Percentiles rank a stretch among this genome's conserved stretches.
Evolutionary conservation across 495 filamentous ascomycete genomes (phyloP).

Genomic region (Penicillium turbatum): DNA sequence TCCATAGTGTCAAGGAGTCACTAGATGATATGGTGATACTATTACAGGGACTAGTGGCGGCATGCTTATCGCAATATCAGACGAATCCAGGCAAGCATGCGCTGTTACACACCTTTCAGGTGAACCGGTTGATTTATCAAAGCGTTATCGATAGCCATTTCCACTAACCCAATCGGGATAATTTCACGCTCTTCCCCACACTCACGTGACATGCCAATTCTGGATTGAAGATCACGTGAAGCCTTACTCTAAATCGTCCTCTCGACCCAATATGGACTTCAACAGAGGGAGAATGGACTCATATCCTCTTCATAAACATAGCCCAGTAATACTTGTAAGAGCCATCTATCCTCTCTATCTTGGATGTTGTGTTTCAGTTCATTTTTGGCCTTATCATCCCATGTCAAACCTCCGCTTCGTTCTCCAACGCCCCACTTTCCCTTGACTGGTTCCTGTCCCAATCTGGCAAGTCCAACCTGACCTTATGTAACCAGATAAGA

Average conservation of each 20-base stretch:
- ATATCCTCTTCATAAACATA: too few relatives aligned
- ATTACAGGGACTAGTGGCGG: not conserved
- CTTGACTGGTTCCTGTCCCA: slow-evolving; percentile 5
- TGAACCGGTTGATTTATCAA: not conserved
- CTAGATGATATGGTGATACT: not conserved
- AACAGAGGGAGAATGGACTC: too few relatives aligned
- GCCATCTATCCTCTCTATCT: not conserved
- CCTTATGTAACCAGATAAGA: slow-evolving; percentile 15
- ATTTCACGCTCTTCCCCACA: not conserved
- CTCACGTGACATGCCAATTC: not conserved
- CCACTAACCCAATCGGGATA: not conserved
- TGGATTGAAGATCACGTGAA: not conserved
- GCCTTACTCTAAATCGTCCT: not conserved
- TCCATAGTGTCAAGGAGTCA: slow-evolving; percentile 13
- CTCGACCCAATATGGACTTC: not conserved
- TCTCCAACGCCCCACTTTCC: not conserved
- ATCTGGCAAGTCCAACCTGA: slow-evolving; percentile 22
- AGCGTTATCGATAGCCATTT: slow-evolving; percentile 6
- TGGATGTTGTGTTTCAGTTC: too few relatives aligned
- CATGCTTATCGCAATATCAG: slow-evolving; percentile 8
- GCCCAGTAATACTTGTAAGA: not conserved
- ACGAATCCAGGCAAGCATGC: slow-evolving; percentile 1
- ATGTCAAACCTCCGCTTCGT: not conserved
- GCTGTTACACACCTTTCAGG: not conserved
- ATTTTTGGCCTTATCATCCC: not conserved